These are phyloP conservation scores for Didymosphaeria variabile DNA, from an alignment of 2,329 filamentous ascomycete genomes.

Conservation along the genomic window DNA sequence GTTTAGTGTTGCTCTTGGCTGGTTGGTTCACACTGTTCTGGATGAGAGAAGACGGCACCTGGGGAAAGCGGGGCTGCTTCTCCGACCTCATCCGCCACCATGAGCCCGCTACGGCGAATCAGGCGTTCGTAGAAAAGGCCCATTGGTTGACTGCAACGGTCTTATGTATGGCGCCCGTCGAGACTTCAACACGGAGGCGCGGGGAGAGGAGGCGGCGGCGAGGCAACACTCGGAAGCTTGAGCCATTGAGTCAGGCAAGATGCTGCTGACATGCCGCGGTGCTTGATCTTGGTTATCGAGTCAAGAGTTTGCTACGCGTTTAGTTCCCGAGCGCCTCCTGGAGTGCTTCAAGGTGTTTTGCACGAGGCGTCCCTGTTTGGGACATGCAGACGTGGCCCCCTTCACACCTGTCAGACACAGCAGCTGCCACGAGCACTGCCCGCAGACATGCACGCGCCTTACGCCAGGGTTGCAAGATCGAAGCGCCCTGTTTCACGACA, in stretches of 20 bases:
- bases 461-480: not conserved
- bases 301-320: not conserved
- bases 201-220: too few relatives aligned
- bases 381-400: not conserved
- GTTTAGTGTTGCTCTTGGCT: not conserved
- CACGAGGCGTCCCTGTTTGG: not conserved
- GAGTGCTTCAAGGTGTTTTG: not conserved
- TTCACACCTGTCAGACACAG: slow-evolving; percentile 2
- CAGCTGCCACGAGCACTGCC: slow-evolving; percentile 8
- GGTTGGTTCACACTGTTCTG: slow-evolving; percentile 5
- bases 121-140: not conserved
- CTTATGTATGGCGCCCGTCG: not conserved
- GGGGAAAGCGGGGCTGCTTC: slow-evolving; percentile 5
- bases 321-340: not conserved
- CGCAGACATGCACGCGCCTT: not conserved
- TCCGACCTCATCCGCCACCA: slow-evolving; percentile 1
- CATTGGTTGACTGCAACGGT: not conserved
- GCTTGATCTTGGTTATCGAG: not conserved
- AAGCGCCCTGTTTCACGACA: slow-evolving; percentile 9
- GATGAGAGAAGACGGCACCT: not conserved
- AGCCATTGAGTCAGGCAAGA: not conserved
- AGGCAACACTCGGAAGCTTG: not conserved
- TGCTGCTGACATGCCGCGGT: not conserved
- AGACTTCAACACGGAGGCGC: too few relatives aligned
- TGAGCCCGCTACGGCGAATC: slow-evolving; percentile 3